These are phyloP conservation scores for Hemerocallis citrina DNA, from an alignment of 106 monocot species.

Conservation along the genomic window DNA sequence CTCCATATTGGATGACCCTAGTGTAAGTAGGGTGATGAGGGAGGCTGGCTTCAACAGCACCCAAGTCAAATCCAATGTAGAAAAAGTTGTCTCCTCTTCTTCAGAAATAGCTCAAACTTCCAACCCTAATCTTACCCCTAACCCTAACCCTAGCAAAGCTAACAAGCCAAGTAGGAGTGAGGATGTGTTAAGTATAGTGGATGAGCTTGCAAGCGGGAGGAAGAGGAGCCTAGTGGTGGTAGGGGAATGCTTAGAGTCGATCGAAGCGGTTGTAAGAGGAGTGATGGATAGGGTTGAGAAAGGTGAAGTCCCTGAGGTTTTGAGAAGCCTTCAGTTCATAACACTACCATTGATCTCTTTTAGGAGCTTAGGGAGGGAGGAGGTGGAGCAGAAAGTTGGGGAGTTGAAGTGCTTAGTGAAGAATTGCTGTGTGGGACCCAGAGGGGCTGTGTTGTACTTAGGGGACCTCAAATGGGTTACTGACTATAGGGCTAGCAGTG, in stretches of 20 bases:
- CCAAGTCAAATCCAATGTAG: conserved; percentile 87
- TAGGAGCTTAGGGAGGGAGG: conserved; percentile 39
- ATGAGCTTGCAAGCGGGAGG: conserved; percentile 29
- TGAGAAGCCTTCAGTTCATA: conserved; percentile 55
- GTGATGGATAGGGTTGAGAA: conserved; percentile 65
- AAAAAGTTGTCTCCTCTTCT: conserved; percentile 50
- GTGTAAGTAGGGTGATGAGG: conserved; percentile 92
- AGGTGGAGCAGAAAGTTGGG: conserved; percentile 74
- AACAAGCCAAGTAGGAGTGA: conserved; percentile 9
- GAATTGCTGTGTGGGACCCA: conserved; percentile 46
- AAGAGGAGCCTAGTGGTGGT: conserved; percentile 70
- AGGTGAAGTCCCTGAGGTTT: conserved; percentile 41
- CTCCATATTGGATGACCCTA: conserved; percentile 87
- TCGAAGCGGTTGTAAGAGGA: conserved; percentile 49
- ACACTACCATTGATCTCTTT: conserved; percentile 63
- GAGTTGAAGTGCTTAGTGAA: conserved; percentile 63
- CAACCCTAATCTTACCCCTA: conserved; percentile 3
- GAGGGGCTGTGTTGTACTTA: conserved; percentile 68
- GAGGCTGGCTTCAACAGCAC: conserved; percentile 97
- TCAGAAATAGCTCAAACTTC: too few relatives aligned
- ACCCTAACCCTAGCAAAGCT: conserved; percentile 9
- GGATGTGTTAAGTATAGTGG: conserved; percentile 57
- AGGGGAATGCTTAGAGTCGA: conserved; percentile 54
- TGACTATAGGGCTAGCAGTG: conserved; percentile 49
- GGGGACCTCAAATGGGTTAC: conserved; percentile 83